phyloP scores from a whole-genome alignment of 306 rosid genomes.

The Benincasa hispida region DNA sequence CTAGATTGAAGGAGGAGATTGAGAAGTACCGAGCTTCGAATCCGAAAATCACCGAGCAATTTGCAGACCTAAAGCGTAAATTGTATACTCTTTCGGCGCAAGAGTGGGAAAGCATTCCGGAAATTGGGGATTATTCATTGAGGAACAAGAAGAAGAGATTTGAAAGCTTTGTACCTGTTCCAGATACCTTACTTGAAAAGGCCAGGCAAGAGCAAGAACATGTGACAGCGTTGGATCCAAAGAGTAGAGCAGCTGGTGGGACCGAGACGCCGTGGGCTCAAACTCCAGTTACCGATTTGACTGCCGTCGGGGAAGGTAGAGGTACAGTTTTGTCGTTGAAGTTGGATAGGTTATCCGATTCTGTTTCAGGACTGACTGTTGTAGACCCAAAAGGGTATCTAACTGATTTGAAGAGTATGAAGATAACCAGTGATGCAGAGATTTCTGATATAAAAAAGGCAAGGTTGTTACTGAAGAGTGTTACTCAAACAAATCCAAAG shows the following conservation, averaged over 20 bases:
- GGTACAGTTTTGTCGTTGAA: constrained; percentile 74
- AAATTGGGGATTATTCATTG: constrained; percentile 64
- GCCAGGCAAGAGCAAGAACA: constrained; percentile 90
- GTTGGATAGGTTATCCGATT: constrained; percentile 69
- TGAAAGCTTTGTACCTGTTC: constrained; percentile 83
- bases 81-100: constrained; percentile 45
- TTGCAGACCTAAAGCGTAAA: constrained; percentile 67
- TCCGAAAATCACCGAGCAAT: constrained; percentile 77
- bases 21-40: constrained; percentile 82
- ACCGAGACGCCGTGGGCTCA: constrained; percentile 78
- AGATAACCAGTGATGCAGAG: constrained; percentile 82
- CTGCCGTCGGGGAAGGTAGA: constrained; percentile 89
- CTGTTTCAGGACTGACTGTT: constrained; percentile 63
- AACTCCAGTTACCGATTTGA: constrained; percentile 84
- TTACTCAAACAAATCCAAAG: constrained; percentile 72
- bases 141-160: constrained; percentile 81
- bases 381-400: constrained; percentile 79
- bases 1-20: constrained; percentile 79
- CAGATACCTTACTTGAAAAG: constrained; percentile 79
- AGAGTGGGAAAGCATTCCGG: constrained; percentile 79
- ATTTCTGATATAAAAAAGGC: constrained; percentile 82
- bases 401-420: constrained; percentile 76
- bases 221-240: constrained; percentile 75
- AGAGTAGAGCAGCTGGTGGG: constrained; percentile 60
- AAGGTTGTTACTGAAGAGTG: constrained; percentile 73